phyloP scores from a whole-genome alignment of 305 asterid genomes.

The Plantago rigida region DNA sequence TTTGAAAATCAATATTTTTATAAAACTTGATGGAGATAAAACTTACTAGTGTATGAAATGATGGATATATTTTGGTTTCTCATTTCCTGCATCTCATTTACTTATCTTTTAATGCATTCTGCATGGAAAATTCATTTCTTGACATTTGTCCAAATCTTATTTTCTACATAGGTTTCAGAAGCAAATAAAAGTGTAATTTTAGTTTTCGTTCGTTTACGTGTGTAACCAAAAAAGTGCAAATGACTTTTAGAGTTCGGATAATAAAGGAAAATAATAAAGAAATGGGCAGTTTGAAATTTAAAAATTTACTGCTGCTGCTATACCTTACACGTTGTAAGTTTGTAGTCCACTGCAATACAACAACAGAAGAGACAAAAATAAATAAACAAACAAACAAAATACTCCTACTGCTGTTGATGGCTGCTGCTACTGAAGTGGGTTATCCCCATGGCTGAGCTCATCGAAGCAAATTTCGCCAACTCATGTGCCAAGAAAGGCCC shows the following conservation, averaged over 20 bases:
- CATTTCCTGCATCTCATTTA: no score
- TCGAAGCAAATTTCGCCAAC: constrained; percentile 56
- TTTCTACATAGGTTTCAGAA: no score
- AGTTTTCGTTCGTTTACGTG: no score
- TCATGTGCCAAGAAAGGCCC: constrained; percentile 56
- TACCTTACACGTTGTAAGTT: constrained; percentile 19
- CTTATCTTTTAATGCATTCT: no score
- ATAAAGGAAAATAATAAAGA: constrained; percentile 10
- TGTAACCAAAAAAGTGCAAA: not conserved
- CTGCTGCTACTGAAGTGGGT: constrained; percentile 46
- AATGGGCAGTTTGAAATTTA: constrained; percentile 28
- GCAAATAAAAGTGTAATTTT: no score
- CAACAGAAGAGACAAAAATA: not conserved
- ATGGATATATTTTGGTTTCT: no score
- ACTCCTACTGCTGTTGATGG: constrained; percentile 27
- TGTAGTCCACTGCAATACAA: not conserved
- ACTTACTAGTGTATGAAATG: no score
- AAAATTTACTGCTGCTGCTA: constrained; percentile 27
- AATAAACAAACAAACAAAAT: no score
- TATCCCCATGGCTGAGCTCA: constrained; percentile 65
- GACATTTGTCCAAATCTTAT: no score
- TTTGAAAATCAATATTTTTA: no score
- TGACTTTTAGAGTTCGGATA: not conserved
- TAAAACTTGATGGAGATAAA: no score
- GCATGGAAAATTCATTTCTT: no score